Evolutionary conservation across 1,284 basidiomycete genomes (phyloP).

Genomic region (Xerocomus minutiporus): DNA sequence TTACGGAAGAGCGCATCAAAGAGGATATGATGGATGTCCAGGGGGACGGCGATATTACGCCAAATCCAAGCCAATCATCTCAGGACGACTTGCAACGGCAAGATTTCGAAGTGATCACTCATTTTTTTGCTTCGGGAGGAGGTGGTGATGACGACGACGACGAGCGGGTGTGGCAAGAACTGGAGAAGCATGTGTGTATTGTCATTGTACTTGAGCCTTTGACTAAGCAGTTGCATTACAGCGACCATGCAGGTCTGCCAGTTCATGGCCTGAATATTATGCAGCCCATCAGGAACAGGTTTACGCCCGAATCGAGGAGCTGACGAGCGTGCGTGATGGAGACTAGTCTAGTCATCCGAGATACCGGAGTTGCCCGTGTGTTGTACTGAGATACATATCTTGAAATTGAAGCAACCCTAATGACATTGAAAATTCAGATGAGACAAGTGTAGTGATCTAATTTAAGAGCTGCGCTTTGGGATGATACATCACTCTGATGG

Average conservation of each 20-base stretch:
- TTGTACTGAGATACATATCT: not conserved
- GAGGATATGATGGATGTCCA: not conserved
- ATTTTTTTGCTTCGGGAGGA: slow-evolving; percentile 48
- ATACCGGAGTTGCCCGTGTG: not conserved
- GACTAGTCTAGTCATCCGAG: slow-evolving; percentile 3
- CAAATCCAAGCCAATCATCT: not conserved
- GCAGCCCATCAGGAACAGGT: slow-evolving; percentile 42
- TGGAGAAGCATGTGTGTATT: slow-evolving; percentile 35
- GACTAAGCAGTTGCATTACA: slow-evolving; percentile 23
- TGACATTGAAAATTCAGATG: not conserved
- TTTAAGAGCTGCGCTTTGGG: slow-evolving; percentile 7
- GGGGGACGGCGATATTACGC: not conserved
- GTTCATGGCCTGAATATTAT: slow-evolving; percentile 57
- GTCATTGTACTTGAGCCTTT: not conserved
- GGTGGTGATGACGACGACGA: slow-evolving; percentile 44
- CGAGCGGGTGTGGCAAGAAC: slow-evolving; percentile 44
- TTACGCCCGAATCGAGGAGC: slow-evolving; percentile 31
- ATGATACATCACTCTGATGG: slow-evolving; percentile 13
- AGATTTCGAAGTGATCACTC: slow-evolving; percentile 46
- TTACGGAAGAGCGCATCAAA: slow-evolving; percentile 2
- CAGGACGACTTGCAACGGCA: slow-evolving; percentile 21
- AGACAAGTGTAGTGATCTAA: slow-evolving; percentile 15
- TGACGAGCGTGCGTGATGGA: slow-evolving; percentile 22
- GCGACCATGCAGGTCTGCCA: slow-evolving; percentile 44
- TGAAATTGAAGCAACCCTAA: slow-evolving; percentile 2